Evolutionary conservation across 2,329 filamentous ascomycete species (phyloP).

Genomic region (Claviceps fusiformis): DNA sequence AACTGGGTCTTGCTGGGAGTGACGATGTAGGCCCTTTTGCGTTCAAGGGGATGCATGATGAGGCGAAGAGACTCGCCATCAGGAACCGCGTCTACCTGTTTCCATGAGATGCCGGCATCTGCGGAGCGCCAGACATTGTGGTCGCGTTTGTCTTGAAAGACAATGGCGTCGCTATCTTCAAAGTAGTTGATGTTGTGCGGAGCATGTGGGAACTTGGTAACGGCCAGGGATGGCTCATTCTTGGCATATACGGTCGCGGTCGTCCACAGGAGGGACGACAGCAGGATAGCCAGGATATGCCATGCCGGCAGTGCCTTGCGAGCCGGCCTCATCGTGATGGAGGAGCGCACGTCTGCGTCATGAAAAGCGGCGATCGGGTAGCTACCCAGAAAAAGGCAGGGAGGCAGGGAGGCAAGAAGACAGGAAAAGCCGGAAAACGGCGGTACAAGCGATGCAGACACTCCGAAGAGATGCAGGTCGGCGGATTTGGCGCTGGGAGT

Average conservation of each 20-base stretch:
- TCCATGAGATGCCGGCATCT: slow-evolving; percentile 72
- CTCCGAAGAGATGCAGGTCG: background rate
- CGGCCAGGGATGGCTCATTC: slow-evolving; percentile 51
- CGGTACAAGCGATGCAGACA: background rate
- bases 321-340: slow-evolving; percentile 41
- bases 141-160: slow-evolving; percentile 55
- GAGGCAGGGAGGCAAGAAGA: background rate
- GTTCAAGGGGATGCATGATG: slow-evolving; percentile 65
- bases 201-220: slow-evolving; percentile 50
- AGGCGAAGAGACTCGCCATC: slow-evolving; percentile 50
- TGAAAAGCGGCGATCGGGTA: slow-evolving; percentile 19
- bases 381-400: background rate
- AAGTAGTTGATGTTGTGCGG: slow-evolving; percentile 75
- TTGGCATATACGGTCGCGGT: slow-evolving; percentile 34
- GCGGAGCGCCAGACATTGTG: slow-evolving; percentile 62
- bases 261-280: slow-evolving; percentile 33
- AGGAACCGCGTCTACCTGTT: slow-evolving; percentile 47
- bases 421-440: background rate
- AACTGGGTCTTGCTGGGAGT: slow-evolving; percentile 60
- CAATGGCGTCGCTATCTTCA: slow-evolving; percentile 68
- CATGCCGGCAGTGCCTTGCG: slow-evolving; percentile 32
- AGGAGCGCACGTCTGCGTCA: slow-evolving; percentile 22
- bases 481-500: background rate
- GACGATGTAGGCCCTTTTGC: slow-evolving; percentile 66
- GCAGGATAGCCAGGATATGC: slow-evolving; percentile 36